These are phyloP conservation scores for Chaetomidium leptoderma DNA, from an alignment of 495 filamentous ascomycete species.

Conservation along the genomic window DNA sequence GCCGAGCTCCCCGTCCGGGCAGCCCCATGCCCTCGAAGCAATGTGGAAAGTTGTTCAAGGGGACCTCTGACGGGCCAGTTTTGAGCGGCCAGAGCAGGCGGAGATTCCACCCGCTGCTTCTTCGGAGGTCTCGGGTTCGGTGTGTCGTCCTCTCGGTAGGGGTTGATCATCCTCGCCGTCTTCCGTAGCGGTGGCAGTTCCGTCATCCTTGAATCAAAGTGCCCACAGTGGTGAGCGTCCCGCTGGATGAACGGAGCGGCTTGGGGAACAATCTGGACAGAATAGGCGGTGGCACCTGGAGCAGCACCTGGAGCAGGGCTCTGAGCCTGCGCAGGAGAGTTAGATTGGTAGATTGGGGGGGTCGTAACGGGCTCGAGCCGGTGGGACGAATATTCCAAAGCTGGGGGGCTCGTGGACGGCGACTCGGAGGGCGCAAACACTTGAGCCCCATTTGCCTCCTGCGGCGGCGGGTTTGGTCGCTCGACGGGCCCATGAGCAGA, in stretches of 20 bases:
- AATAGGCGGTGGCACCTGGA: background rate
- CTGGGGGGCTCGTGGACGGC: background rate
- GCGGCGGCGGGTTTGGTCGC: too few species aligned
- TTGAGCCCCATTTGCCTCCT: background rate
- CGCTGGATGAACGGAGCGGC: too few species aligned
- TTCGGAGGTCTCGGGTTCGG: background rate
- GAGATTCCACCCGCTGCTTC: conserved; percentile 12
- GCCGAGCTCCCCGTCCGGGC: background rate
- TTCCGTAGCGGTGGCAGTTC: conserved; percentile 13
- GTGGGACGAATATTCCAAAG: background rate
- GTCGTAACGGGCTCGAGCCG: background rate
- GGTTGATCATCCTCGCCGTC: conserved; percentile 18
- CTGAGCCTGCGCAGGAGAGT: background rate
- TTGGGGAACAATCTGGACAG: background rate
- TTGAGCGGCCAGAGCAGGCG: background rate
- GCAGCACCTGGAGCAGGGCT: background rate
- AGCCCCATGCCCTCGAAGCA: conserved; percentile 14
- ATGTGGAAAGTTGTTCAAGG: conserved; percentile 15
- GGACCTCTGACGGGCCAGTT: background rate
- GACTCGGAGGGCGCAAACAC: background rate
- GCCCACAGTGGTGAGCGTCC: too few species aligned
- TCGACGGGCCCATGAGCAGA: background rate
- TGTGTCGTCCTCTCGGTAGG: background rate
- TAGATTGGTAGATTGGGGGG: background rate
- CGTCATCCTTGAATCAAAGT: background rate